phyloP scores from a whole-genome alignment of 1,284 basidiomycete species.

The Ceratobasidium sp. region DNA sequence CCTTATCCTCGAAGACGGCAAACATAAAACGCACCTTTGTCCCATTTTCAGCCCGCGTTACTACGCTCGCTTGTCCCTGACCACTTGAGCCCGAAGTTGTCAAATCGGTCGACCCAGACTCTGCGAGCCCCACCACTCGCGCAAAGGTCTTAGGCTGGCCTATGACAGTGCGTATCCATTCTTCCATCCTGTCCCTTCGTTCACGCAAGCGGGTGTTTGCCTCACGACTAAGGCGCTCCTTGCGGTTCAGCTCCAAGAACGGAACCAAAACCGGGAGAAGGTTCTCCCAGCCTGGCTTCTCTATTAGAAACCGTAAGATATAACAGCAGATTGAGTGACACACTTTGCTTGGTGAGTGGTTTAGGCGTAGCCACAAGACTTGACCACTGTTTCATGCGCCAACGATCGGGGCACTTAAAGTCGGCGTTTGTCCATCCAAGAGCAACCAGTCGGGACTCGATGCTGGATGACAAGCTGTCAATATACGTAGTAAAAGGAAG shows the following conservation, averaged over 20 bases:
- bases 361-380: slow-evolving; percentile 2
- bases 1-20: too few relatives aligned
- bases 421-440: slow-evolving; percentile 29
- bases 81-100: neutral
- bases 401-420: neutral
- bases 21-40: neutral
- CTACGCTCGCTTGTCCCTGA: too few relatives aligned
- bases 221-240: slow-evolving; percentile 13
- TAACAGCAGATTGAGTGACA: neutral
- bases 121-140: neutral
- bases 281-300: slow-evolving; percentile 26
- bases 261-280: slow-evolving; percentile 12
- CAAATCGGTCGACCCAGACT: neutral
- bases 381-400: slow-evolving; percentile 14
- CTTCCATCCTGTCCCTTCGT: neutral
- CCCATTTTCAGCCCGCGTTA: neutral
- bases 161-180: neutral
- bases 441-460: slow-evolving; percentile 23
- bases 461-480: slow-evolving; percentile 8
- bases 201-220: neutral
- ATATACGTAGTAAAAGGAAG: neutral
- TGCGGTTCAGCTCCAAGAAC: slow-evolving; percentile 9
- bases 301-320: too few relatives aligned
- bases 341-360: slow-evolving; percentile 16
- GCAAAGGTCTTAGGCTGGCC: neutral